A percentile compares a stretch with the other conserved stretches of the same genome.
Conservation (phyloP, 2,329 filamentous ascomycete species). For the Gnomoniopsis smithogilvyi region DNA sequence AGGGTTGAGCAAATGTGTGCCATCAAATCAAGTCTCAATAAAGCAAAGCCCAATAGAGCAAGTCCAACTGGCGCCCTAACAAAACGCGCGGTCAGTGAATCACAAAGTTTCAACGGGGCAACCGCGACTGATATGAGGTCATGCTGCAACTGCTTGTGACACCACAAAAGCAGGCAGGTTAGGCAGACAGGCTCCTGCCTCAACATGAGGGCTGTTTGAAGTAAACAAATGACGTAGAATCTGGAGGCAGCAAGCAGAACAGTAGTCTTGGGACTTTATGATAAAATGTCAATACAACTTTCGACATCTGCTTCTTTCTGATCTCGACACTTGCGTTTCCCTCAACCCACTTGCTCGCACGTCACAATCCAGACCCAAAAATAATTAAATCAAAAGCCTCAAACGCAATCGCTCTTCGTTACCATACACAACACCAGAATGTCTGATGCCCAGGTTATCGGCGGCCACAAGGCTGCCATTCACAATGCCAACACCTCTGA, state of each 20-base stretch:
- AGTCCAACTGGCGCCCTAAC: too few relatives aligned
- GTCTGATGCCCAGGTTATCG: slow-evolving; percentile 49
- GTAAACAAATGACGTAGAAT: slow-evolving; percentile 2
- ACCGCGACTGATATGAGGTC: background rate
- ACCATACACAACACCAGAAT: slow-evolving; percentile 31
- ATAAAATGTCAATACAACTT: too few relatives aligned
- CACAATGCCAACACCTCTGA: slow-evolving; percentile 55
- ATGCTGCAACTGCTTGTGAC: background rate
- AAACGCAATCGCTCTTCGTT: background rate
- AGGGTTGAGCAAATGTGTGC: too few relatives aligned
- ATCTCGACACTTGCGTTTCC: too few relatives aligned
- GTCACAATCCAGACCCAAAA: too few relatives aligned
- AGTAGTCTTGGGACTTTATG: background rate
- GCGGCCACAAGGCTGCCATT: slow-evolving; percentile 58
- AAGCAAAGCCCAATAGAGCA: too few relatives aligned
- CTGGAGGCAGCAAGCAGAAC: background rate
- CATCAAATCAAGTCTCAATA: too few relatives aligned
- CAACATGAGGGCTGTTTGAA: background rate
- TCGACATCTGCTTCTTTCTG: too few relatives aligned
- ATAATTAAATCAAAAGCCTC: background rate
- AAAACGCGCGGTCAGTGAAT: background rate
- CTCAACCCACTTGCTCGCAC: too few relatives aligned
- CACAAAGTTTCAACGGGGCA: background rate
- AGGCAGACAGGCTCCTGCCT: background rate
- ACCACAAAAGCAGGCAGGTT: background rate